These are phyloP conservation scores for Boletus sensibilis DNA, from an alignment of 768 basidiomycete species.

Conservation along the genomic window DNA sequence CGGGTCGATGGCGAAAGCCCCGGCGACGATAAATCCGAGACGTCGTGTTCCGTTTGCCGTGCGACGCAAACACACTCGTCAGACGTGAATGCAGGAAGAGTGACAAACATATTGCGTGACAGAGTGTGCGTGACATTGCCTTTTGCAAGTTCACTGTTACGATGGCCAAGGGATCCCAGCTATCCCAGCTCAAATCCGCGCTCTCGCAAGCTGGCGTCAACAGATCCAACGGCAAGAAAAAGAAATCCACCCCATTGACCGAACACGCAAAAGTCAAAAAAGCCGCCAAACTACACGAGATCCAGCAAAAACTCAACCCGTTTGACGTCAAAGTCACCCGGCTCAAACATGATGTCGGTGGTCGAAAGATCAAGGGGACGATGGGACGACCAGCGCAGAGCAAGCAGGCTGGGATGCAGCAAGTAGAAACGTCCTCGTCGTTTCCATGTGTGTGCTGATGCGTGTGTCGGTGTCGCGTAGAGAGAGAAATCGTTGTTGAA, in stretches of 20 bases:
- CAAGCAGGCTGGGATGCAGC: slow-evolving; percentile 87
- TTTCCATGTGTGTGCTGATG: slow-evolving; percentile 7
- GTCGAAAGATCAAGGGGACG: slow-evolving; percentile 80
- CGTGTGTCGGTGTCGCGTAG: slow-evolving; percentile 37
- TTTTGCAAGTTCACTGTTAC: neutral
- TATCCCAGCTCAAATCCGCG: slow-evolving; percentile 86
- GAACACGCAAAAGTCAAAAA: slow-evolving; percentile 84
- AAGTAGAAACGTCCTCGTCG: slow-evolving; percentile 48
- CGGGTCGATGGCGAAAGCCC: neutral
- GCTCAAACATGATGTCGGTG: slow-evolving; percentile 90
- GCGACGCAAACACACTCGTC: neutral
- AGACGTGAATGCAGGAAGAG: neutral
- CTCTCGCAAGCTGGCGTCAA: slow-evolving; percentile 78
- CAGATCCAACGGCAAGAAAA: slow-evolving; percentile 62
- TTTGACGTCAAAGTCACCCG: slow-evolving; percentile 94
- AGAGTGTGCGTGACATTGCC: neutral
- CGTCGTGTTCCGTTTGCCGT: neutral
- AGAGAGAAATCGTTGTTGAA: slow-evolving; percentile 85
- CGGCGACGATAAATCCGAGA: neutral
- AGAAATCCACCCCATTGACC: slow-evolving; percentile 52
- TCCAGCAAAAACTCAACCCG: slow-evolving; percentile 84
- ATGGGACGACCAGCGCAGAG: slow-evolving; percentile 82
- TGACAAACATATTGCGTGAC: slow-evolving; percentile 1
- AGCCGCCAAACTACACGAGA: slow-evolving; percentile 76
- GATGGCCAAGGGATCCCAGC: slow-evolving; percentile 77